A percentile compares a stretch with the other conserved stretches of the same genome.
Evolutionary conservation across 306 rosid species (phyloP).

Genomic region (peach (Prunus persica)): DNA sequence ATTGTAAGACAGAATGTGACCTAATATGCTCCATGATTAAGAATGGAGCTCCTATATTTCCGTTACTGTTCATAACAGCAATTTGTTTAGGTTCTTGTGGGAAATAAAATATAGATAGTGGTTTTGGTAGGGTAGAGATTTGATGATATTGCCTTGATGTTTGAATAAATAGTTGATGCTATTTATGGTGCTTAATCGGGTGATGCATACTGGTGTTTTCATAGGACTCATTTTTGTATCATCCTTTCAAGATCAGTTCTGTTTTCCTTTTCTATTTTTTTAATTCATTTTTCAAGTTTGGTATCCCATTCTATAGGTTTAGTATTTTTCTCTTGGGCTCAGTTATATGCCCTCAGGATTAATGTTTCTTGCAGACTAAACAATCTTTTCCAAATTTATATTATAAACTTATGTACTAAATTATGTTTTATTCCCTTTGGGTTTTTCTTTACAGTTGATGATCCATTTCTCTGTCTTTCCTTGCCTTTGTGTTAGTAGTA

Average conservation of each 20-base stretch:
- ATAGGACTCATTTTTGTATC: background rate
- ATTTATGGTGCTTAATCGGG: background rate
- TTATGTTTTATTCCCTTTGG: background rate
- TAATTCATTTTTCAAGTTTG: background rate
- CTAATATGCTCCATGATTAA: background rate
- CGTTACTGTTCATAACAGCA: background rate
- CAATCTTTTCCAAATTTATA: background rate
- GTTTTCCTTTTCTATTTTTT: background rate
- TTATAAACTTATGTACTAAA: background rate
- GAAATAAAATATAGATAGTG: background rate
- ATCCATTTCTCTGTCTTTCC: background rate
- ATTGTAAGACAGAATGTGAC: background rate
- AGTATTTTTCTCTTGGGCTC: background rate
- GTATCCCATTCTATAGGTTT: background rate
- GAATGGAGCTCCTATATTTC: background rate
- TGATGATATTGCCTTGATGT: background rate
- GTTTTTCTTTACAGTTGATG: background rate
- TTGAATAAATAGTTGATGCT: background rate
- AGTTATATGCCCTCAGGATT: background rate
- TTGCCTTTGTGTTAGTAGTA: no score
- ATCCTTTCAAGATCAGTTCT: background rate
- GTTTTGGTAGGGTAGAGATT: background rate
- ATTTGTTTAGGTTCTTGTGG: background rate
- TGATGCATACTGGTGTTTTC: background rate
- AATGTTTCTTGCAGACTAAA: background rate